phyloP scores from a whole-genome alignment of 257 asterid species.

The Nicotiana obtusifolia region DNA sequence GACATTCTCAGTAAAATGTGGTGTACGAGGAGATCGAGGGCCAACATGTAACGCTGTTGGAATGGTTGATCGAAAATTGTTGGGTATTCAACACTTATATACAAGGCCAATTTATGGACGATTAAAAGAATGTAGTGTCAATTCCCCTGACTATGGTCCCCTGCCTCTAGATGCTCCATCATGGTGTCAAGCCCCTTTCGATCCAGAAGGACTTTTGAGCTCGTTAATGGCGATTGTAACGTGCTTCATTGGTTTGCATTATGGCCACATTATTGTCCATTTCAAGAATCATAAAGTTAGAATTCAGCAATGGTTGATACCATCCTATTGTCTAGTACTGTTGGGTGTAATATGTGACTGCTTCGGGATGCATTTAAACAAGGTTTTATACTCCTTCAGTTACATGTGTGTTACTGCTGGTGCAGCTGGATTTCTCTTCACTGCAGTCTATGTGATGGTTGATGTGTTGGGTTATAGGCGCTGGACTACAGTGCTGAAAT shows the following conservation, averaged over 20 bases:
- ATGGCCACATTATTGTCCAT: conserved; percentile 54
- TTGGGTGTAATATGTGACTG: conserved; percentile 34
- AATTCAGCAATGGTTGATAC: conserved; percentile 41
- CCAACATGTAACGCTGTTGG: conserved; percentile 76
- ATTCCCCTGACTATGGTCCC: conserved; percentile 8
- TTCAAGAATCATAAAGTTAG: conserved; percentile 55
- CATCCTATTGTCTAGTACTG: conserved; percentile 33
- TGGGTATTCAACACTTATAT: conserved; percentile 49
- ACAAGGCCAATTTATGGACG: conserved; percentile 50
- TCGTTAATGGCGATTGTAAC: conserved; percentile 60
- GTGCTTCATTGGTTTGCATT: conserved; percentile 55
- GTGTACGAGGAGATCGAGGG: conserved; percentile 50
- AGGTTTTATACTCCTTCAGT: conserved; percentile 55
- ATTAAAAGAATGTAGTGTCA: conserved; percentile 12
- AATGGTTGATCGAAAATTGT: conserved; percentile 51
- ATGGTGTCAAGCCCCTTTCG: conserved; percentile 69
- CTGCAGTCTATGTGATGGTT: conserved; percentile 45
- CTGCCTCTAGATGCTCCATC: conserved; percentile 59
- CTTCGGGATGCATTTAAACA: conserved; percentile 54
- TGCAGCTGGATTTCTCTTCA: conserved; percentile 52
- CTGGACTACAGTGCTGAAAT: conserved; percentile 29
- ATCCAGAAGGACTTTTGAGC: conserved; percentile 66
- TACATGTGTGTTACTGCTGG: conserved; percentile 56
- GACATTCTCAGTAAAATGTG: conserved; percentile 41
- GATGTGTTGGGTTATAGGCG: conserved; percentile 41